phyloP scores from a whole-genome alignment of 805 yeast genomes.

The Yarrowia porcina region DNA sequence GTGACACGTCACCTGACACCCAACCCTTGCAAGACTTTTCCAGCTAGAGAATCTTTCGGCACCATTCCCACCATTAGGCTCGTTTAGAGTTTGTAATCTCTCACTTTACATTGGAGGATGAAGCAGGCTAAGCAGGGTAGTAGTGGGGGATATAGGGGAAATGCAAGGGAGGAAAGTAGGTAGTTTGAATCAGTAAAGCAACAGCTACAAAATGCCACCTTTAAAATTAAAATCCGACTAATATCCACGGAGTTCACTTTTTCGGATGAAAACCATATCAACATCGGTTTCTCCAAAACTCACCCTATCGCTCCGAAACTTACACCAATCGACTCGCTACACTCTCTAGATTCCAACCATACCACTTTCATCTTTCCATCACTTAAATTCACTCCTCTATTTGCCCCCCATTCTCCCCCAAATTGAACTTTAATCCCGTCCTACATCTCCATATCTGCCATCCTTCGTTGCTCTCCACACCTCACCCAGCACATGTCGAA shows the following conservation, averaged over 20 bases:
- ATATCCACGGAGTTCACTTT: neutral
- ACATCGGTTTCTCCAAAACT: neutral
- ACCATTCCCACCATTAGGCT: neutral
- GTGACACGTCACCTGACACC: neutral
- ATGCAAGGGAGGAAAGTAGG: neutral
- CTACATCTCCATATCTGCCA: neutral
- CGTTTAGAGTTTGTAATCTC: conserved; percentile 1
- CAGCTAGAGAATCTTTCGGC: neutral
- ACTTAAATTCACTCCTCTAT: neutral
- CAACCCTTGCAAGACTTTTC: neutral
- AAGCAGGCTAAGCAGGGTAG: neutral
- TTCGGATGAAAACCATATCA: neutral
- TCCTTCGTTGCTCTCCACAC: neutral
- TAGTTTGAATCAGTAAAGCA: neutral
- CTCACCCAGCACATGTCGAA: neutral
- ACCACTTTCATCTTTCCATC: neutral
- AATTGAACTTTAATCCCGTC: neutral
- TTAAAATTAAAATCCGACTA: neutral
- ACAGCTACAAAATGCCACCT: neutral
- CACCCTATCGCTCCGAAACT: neutral
- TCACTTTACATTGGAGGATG: neutral
- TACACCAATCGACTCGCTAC: neutral
- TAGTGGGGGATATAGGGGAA: neutral
- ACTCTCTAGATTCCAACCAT: neutral
- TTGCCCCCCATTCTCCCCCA: neutral